phyloP scores from a whole-genome alignment of 2,329 filamentous ascomycete genomes.

The Paramyrothecium sp. region DNA sequence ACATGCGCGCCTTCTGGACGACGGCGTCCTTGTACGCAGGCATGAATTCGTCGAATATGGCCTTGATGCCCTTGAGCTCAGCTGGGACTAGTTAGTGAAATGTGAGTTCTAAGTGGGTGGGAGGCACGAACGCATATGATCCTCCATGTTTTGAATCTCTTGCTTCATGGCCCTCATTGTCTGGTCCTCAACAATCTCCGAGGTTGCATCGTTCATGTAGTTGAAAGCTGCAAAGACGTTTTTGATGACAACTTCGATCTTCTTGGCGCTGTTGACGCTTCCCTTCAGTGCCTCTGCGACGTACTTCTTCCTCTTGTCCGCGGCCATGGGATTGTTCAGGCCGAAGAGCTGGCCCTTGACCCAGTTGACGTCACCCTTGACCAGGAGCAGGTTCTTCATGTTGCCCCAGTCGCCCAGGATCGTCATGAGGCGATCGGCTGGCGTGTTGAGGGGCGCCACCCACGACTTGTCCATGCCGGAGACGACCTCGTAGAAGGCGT shows the following conservation, averaged over 20 bases:
- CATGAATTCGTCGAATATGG: constrained; percentile 1
- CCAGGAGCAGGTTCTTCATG: not conserved
- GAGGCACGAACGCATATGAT: constrained; percentile 1
- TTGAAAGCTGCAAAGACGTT: constrained; percentile 1
- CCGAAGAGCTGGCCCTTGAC: not conserved
- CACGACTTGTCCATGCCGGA: not conserved
- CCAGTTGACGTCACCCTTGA: not conserved
- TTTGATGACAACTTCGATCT: not conserved
- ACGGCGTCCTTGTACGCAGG: not conserved
- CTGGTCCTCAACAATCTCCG: not conserved
- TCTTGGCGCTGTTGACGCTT: not conserved
- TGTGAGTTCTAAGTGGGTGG: not conserved
- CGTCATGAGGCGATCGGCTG: constrained; percentile 1
- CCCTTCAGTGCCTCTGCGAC: not conserved
- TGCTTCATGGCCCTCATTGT: not conserved
- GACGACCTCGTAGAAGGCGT: not conserved
- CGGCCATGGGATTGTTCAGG: not conserved
- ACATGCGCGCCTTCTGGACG: not conserved
- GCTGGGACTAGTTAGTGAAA: not conserved
- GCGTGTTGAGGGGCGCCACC: not conserved
- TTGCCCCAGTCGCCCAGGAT: not conserved
- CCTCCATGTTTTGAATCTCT: not conserved
- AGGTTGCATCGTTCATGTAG: not conserved
- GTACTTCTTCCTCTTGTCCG: not conserved
- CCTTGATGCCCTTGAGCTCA: not conserved